Base-by-base conservation (phyloP, 805 yeast genomes). In the Saccharomycopsis sp. region DNA sequence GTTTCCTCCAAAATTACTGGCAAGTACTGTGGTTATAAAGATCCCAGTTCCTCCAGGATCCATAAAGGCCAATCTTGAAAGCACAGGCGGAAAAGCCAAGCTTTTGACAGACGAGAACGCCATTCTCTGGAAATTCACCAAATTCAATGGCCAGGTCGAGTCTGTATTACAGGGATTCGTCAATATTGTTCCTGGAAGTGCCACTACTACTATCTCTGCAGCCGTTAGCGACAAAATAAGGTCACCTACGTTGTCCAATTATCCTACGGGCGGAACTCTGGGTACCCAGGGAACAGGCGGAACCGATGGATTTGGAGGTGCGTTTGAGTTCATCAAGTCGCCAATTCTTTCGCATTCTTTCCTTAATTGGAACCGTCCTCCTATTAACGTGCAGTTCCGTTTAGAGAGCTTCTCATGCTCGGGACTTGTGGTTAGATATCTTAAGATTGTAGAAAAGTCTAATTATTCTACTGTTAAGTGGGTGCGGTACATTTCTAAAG, bases 401-500 rank as follows among this genome's bases (percentile, higher is more conserved):
- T 72, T 92, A 54, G 79, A 85, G 56, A 87, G 86, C 88, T 87
- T 82, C 68, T 84, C 92, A 12, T 76, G 86, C 61, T 84, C 93
- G 7, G 96, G 97, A 0, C 74, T 89, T 52, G 79, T 81, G 17
- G 93, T 92, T 44, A 79, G 86, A 61, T 87, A 81, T 68, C 75
- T 92, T 64, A 83, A 82, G 67, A 85, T 93, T 3, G 74, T 68
- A 61, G 78, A 92, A 73, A 73, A 78, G 69, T 66, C 72, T 65
- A 81, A 81, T 57, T 89, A 89, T 72, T 74, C 79, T 25, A 84
- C 96, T 0, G 83, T 88, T 22, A 93, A 92, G 69, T 90, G 96
- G 96, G 96, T 92, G 38, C 82, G 88, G 65, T 93, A 93, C 69
- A 69, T 80, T 15, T 78, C 93, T 0, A 81, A 78, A 61, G 84